Evolutionary conservation across 129 eudicot genomes (phyloP).

Genomic region (Helianthus tuberosus): DNA sequence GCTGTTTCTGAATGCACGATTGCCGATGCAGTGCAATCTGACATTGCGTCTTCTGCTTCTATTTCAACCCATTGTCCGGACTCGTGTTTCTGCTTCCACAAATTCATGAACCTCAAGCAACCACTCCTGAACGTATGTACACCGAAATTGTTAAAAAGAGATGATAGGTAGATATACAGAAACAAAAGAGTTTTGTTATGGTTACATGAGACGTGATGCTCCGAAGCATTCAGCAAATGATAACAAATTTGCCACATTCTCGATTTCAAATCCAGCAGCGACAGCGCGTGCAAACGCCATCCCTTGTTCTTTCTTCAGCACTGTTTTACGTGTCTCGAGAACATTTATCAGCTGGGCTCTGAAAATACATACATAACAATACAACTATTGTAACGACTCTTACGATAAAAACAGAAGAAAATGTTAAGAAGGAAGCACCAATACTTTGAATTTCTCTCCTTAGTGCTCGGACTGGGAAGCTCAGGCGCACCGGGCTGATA

Average conservation of each 20-base stretch:
- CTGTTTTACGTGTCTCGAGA: slow-evolving; percentile 80
- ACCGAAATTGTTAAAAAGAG: not conserved
- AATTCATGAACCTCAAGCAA: slow-evolving; percentile 67
- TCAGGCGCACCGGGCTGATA: slow-evolving; percentile 70
- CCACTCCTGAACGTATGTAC: slow-evolving; percentile 65
- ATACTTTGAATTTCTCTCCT: slow-evolving; percentile 77
- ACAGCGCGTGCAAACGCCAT: slow-evolving; percentile 99
- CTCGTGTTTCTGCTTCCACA: slow-evolving; percentile 93
- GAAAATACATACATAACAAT: slow-evolving; percentile 23
- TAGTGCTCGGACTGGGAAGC: slow-evolving; percentile 43
- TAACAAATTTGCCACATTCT: slow-evolving; percentile 62
- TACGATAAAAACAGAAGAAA: not conserved
- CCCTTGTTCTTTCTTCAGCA: slow-evolving; percentile 93
- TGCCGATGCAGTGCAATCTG: slow-evolving; percentile 60
- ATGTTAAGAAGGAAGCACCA: slow-evolving; percentile 20
- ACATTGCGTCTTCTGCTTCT: slow-evolving; percentile 68
- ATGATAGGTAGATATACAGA: not conserved
- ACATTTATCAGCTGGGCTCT: slow-evolving; percentile 85
- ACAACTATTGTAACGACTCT: not conserved
- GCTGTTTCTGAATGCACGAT: slow-evolving; percentile 57
- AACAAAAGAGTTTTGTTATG: not conserved
- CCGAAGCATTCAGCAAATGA: slow-evolving; percentile 90
- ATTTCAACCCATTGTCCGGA: slow-evolving; percentile 89
- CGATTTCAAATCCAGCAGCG: slow-evolving; percentile 94
- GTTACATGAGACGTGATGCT: slow-evolving; percentile 86